Percentiles rank a stretch among this genome's conserved stretches.
Conservation (phyloP, 768 basidiomycete species). For the Dentipellis sp. region DNA sequence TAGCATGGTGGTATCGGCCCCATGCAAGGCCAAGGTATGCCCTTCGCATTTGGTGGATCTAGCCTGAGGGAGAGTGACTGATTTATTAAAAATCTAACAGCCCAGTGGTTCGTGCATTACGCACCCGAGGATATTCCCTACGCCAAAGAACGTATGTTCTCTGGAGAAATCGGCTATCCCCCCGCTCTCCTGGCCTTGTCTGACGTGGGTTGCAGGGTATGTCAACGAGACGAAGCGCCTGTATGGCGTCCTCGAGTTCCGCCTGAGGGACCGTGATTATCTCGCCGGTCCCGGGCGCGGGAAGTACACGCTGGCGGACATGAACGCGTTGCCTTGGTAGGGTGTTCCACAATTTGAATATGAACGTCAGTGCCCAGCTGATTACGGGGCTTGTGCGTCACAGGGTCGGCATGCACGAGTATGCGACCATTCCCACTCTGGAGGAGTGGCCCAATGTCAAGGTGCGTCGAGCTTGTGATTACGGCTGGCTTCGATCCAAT, state of each 20-base stretch:
- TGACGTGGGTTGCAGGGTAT: constrained; percentile 44
- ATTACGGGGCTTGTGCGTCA: not conserved
- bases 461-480: constrained; percentile 21
- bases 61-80: not conserved
- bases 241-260: constrained; percentile 72
- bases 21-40: constrained; percentile 66
- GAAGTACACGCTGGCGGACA: constrained; percentile 61
- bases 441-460: constrained; percentile 59
- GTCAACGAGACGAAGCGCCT: constrained; percentile 74
- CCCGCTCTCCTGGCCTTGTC: not conserved
- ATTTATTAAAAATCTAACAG: constrained; percentile 22
- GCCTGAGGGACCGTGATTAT: constrained; percentile 63
- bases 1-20: constrained; percentile 78
- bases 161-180: not conserved
- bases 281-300: constrained; percentile 73
- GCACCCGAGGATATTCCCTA: constrained; percentile 65
- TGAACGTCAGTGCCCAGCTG: not conserved
- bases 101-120: constrained; percentile 57
- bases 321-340: constrained; percentile 61
- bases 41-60: not conserved
- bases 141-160: constrained; percentile 47
- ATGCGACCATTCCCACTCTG: constrained; percentile 44
- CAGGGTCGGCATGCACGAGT: constrained; percentile 47
- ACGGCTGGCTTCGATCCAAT: no score
- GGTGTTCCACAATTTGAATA: not conserved